Conservation (phyloP, 1,139 yeast genomes). For the Saccharomyces pastorianus region DNA sequence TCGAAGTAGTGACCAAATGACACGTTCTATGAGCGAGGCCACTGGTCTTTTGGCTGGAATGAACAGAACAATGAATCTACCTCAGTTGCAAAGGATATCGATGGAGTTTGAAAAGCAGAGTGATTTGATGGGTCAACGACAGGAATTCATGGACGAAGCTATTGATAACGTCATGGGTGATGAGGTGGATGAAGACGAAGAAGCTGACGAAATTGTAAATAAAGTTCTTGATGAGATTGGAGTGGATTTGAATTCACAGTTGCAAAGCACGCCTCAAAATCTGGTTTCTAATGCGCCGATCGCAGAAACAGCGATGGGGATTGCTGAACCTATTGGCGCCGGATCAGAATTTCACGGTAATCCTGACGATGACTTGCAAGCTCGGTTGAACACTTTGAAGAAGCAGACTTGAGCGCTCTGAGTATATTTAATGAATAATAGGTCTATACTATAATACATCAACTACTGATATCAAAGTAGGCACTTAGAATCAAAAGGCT, state of each 20-base stretch:
- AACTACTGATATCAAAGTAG: neutral
- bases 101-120: conserved; percentile 93
- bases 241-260: conserved; percentile 61
- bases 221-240: conserved; percentile 95
- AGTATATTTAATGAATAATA: neutral
- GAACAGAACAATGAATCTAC: conserved; percentile 85
- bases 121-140: conserved; percentile 96
- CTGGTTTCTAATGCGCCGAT: conserved; percentile 32
- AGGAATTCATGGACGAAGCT: conserved; percentile 97
- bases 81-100: conserved; percentile 79
- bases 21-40: conserved; percentile 92
- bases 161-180: conserved; percentile 92
- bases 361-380: conserved; percentile 81
- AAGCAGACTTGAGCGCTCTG: conserved; percentile 31
- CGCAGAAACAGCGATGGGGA: conserved; percentile 31
- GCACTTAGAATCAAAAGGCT: neutral
- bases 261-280: conserved; percentile 62
- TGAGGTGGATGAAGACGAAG: conserved; percentile 70
- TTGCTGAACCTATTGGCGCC: conserved; percentile 45
- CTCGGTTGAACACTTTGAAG: conserved; percentile 76
- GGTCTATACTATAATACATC: neutral
- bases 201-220: conserved; percentile 84
- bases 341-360: conserved; percentile 34
- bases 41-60: conserved; percentile 74
- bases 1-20: conserved; percentile 91